Evolutionary conservation across 805 yeast species (phyloP), one percentile per base, ranked within the genome.

Genomic region (Groenewaldozyma tartarivorans): DNA sequence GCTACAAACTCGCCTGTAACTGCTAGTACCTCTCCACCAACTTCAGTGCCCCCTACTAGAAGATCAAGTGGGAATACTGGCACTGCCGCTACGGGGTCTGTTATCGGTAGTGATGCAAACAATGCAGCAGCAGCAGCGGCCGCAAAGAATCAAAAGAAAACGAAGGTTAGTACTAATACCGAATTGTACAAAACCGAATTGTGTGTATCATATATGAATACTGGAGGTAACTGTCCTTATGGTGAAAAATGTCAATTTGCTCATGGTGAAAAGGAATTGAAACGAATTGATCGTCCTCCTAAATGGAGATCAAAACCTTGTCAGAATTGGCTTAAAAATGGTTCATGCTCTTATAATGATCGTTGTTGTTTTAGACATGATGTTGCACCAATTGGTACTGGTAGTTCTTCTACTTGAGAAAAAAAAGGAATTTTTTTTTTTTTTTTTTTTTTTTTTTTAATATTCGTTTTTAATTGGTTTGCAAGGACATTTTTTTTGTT

Each of bases 231-330:
- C 39, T 87, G 96, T 59, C 95, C 94, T 13, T 87, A 87, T 58
- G 95, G 94, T 2, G 71, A 74, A 49, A 87, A 87, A 65, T 87
- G 96, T 60, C 96, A 87, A 64, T 87, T 87, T 69, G 96, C 96
- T 4, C 96, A 87, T 56, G 96, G 96, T 16, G 68, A 73, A 31
- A 64, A 71, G 41, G 96, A 87, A 60, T 66, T 87, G 52, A 84
- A 84, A 59, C 51, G 61, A 9, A 78, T 85, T 35, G 79, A 77
- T 45, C 71, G 90, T 45, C 79, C 87, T 7, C 75, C 79, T 41
- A 87, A 86, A 56, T 87, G 90, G 81, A 77, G 94, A 57, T 83
- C 95, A 11, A 87, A 87, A 64, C 82, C 88, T 13, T 87, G 96
- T 66, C 81, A 78, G 47, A 87, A 87, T 59, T 87, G 95, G 95